phyloP scores from a whole-genome alignment of 768 basidiomycete species.

The Suillus weaverae region DNA sequence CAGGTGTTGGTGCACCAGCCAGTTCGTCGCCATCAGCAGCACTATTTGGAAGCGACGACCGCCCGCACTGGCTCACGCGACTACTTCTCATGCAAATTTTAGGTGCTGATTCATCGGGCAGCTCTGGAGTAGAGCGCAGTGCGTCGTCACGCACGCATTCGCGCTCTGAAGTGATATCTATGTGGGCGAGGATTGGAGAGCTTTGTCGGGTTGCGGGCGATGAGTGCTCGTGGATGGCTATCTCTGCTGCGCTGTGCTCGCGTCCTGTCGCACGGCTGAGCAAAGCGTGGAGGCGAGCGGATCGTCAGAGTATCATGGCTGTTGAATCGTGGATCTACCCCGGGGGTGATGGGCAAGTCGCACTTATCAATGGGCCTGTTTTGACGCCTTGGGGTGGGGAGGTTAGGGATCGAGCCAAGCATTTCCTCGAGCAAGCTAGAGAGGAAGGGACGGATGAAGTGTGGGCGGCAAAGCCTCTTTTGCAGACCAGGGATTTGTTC shows the following conservation, averaged over 20 bases:
- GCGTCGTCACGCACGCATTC: constrained; percentile 63
- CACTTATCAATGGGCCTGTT: constrained; percentile 39
- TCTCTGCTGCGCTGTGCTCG: constrained; percentile 68
- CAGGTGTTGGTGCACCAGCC: constrained; percentile 8
- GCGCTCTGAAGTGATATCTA: constrained; percentile 68
- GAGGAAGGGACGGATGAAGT: constrained; percentile 44
- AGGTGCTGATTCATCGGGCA: constrained; percentile 51
- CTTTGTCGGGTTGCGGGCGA: constrained; percentile 71
- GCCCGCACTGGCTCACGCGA: constrained; percentile 81
- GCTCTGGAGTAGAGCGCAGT: constrained; percentile 29
- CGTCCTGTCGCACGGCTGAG: constrained; percentile 73
- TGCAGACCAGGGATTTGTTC: constrained; percentile 46
- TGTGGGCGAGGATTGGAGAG: constrained; percentile 76
- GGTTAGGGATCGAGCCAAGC: constrained; percentile 44
- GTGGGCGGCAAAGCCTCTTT: constrained; percentile 43
- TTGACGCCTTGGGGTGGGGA: constrained; percentile 74
- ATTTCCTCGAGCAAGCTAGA: constrained; percentile 47
- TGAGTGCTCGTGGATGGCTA: constrained; percentile 78
- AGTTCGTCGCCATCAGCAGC: constrained; percentile 25
- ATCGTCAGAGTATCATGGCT: constrained; percentile 51
- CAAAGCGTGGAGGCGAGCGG: constrained; percentile 79
- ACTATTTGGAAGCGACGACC: constrained; percentile 68
- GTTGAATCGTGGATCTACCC: constrained; percentile 70
- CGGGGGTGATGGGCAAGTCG: constrained; percentile 33
- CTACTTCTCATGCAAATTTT: constrained; percentile 70